These are phyloP conservation scores for Trifolium dubium DNA, from an alignment of 306 rosid genomes.

Conservation along the genomic window DNA sequence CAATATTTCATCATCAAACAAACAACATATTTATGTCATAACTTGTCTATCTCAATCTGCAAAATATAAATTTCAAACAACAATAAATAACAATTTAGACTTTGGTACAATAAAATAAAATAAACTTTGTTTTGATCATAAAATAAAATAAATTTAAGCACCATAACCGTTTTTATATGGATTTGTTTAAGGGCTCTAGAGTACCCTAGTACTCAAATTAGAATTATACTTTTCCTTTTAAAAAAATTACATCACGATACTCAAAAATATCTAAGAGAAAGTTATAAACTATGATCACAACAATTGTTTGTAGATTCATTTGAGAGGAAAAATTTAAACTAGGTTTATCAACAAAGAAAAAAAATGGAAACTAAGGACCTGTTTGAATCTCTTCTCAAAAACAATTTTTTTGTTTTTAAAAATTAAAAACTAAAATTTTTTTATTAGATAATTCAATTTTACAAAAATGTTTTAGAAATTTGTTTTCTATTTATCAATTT, in stretches of 20 bases:
- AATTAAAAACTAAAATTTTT: too few species aligned
- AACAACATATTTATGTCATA: background rate
- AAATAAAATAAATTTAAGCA: too few species aligned
- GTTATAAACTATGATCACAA: background rate
- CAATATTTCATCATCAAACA: background rate
- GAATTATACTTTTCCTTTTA: background rate
- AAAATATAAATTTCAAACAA: conserved; percentile 20
- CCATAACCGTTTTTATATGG: too few species aligned
- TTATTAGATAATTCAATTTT: too few species aligned
- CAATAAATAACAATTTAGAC: background rate
- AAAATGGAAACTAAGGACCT: background rate
- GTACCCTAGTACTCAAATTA: background rate
- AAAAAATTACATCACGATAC: background rate
- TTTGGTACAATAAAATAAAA: background rate
- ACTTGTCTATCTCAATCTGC: background rate
- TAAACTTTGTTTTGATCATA: background rate
- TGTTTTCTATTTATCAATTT: too few species aligned
- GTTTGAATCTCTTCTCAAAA: too few species aligned
- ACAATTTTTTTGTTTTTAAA: too few species aligned
- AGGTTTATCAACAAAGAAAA: background rate
- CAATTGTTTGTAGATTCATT: background rate
- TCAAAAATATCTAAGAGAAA: background rate
- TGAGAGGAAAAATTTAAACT: background rate
- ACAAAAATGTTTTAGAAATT: too few species aligned
- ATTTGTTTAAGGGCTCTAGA: too few species aligned